phyloP scores from a whole-genome alignment of 2,329 filamentous ascomycete genomes.

The Hymenoscyphus linearis region DNA sequence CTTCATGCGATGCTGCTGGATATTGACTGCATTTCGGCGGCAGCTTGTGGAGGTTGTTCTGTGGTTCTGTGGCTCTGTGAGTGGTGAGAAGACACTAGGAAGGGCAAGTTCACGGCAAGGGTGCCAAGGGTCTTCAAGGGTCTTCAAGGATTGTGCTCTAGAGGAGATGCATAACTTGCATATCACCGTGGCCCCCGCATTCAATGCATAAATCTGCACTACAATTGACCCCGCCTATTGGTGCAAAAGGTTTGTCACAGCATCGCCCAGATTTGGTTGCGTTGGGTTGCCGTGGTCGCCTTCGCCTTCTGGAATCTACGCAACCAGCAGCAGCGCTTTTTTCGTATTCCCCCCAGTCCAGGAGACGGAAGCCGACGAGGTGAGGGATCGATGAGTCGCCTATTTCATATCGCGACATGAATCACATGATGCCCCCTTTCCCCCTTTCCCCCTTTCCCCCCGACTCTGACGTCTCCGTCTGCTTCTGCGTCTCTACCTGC shows the following conservation, averaged over 20 bases:
- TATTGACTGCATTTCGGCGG: background rate
- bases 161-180: constrained; percentile 20
- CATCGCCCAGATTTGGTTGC: constrained; percentile 13
- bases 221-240: constrained; percentile 5
- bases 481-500: background rate
- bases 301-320: background rate
- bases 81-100: background rate
- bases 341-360: constrained; percentile 4
- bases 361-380: constrained; percentile 2
- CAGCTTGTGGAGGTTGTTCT: constrained; percentile 3
- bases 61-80: too few species aligned
- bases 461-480: background rate
- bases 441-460: too few species aligned
- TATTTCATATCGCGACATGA: background rate
- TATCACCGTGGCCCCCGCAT: constrained; percentile 16
- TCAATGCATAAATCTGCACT: constrained; percentile 8
- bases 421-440: too few species aligned
- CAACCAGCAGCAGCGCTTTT: background rate
- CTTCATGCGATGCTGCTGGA: background rate
- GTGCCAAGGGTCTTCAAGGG: constrained; percentile 1
- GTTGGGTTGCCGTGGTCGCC: too few species aligned
- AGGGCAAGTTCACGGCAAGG: background rate
- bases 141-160: background rate
- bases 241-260: constrained; percentile 5
- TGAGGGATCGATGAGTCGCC: constrained; percentile 3